Base-by-base conservation (phyloP, 2,329 filamentous ascomycete species). In the Amauroascus verrucosus region DNA sequence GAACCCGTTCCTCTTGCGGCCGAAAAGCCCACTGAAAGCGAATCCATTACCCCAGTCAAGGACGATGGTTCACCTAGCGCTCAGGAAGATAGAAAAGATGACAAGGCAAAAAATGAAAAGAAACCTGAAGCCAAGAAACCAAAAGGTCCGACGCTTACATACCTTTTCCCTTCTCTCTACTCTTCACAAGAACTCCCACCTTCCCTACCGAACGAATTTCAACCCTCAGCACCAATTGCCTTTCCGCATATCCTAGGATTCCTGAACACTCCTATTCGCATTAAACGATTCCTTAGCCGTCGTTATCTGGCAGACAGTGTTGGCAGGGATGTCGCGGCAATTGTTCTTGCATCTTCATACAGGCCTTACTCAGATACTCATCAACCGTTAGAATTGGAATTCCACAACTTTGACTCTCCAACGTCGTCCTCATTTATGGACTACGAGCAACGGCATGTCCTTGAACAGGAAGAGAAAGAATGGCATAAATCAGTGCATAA, bases 181-280 rank as follows among this genome's bases (percentile, higher is more conserved):
- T 62, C 80, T 6, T 74, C 79, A 35, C 80, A 85, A 38, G 64
- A 72, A 22, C 75, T 89, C 48, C 83, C 90, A 0, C 65, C 76
- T 28, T 75, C 78, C 43, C 79, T 85, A 41, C 91, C 91, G 2
- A 64, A 75, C 57, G 79, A 84, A 55, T 81, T 98, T 63, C 80
- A 83, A 35, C 88, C 88, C 41, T 83, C 85, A 5, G 75, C 79
- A 22, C 77, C 85, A 13, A 78, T 98, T 56, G 75, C 80, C 40
- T 86, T 95, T 68, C 91, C 91, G 0, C 91, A 97, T 67, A 79
- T 96, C 55, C 84, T 98, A 28, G 93, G 93, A 56, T 95, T 98
- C 75, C 74, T 86, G 58, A 91, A 93, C 72, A 96, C 91, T 2
- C 86, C 89, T 0, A 85, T 83, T 59, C 84, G 93, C 56, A 77